phyloP scores from a whole-genome alignment of 2,329 filamentous ascomycete genomes.

The Phaeoacremonium minimum region DNA sequence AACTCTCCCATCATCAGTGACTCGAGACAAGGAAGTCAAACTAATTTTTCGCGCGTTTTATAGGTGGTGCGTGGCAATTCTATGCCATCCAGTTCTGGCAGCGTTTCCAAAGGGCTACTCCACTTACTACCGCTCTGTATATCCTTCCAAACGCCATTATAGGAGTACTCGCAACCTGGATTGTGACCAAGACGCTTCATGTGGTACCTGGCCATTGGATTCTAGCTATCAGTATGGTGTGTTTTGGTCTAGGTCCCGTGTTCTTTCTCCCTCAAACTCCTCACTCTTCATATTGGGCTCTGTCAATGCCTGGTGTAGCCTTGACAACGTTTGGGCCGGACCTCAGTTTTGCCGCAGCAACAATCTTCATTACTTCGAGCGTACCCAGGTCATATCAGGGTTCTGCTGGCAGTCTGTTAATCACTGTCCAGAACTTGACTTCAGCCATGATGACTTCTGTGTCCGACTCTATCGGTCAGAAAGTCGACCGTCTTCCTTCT shows the following conservation, averaged over 20 bases:
- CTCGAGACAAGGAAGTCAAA: too few species aligned
- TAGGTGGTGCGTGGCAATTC: slow-evolving; percentile 23
- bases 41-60: too few species aligned
- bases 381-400: slow-evolving; percentile 41
- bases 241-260: too few species aligned
- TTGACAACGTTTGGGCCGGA: slow-evolving; percentile 42
- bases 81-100: slow-evolving; percentile 34
- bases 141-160: slow-evolving; percentile 38
- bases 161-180: slow-evolving; percentile 36
- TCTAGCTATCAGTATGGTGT: slow-evolving; percentile 35
- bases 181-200: slow-evolving; percentile 41
- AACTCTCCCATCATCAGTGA: too few species aligned
- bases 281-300: slow-evolving; percentile 35
- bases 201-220: slow-evolving; percentile 40
- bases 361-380: slow-evolving; percentile 42
- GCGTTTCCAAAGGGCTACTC: slow-evolving; percentile 26
- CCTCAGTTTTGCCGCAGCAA: slow-evolving; percentile 39
- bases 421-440: slow-evolving; percentile 40
- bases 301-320: slow-evolving; percentile 36
- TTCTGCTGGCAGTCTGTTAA: slow-evolving; percentile 36
- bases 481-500: too few species aligned
- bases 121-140: slow-evolving; percentile 36
- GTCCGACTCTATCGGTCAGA: slow-evolving; percentile 28
- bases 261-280: slow-evolving; percentile 34
- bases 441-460: slow-evolving; percentile 33